These are phyloP conservation scores for Glarea lozoyensis DNA, from an alignment of 495 filamentous ascomycete genomes.

Conservation along the genomic window DNA sequence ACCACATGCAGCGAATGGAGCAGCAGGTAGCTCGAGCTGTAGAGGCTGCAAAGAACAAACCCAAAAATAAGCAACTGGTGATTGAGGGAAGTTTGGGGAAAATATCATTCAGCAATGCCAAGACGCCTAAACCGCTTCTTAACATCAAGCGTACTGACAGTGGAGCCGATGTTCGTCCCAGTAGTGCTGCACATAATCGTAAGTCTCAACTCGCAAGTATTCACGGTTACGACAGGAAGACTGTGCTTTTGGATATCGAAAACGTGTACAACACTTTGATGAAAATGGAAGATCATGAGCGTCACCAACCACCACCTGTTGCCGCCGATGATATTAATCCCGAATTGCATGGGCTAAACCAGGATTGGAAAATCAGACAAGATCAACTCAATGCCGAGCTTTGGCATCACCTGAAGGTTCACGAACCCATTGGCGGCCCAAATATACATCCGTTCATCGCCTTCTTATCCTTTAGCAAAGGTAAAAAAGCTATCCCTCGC, in stretches of 20 bases:
- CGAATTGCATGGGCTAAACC: constrained; percentile 53
- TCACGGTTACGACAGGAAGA: constrained; percentile 64
- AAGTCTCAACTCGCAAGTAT: constrained; percentile 30
- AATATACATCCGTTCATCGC: constrained; percentile 91
- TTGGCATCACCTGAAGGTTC: constrained; percentile 79
- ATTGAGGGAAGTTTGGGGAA: constrained; percentile 98
- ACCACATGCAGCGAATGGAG: constrained; percentile 98
- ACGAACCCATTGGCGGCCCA: constrained; percentile 73
- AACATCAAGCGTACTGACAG: constrained; percentile 89
- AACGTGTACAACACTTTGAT: constrained; percentile 78
- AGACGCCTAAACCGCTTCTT: constrained; percentile 86
- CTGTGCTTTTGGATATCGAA: constrained; percentile 76
- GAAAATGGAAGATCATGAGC: constrained; percentile 87
- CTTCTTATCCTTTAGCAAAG: constrained; percentile 88
- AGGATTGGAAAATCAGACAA: constrained; percentile 63
- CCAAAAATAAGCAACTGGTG: constrained; percentile 96
- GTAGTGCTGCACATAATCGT: constrained; percentile 31
- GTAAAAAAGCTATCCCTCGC: constrained; percentile 89
- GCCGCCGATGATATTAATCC: constrained; percentile 51
- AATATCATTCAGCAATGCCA: constrained; percentile 97
- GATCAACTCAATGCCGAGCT: constrained; percentile 68
- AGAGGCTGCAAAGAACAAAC: constrained; percentile 91
- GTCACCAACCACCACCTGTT: constrained; percentile 63
- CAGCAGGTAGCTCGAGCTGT: constrained; percentile 97
- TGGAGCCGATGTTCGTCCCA: constrained; percentile 32